phyloP scores from a whole-genome alignment of 495 filamentous ascomycete species.

The Gamarada debralockiae region DNA sequence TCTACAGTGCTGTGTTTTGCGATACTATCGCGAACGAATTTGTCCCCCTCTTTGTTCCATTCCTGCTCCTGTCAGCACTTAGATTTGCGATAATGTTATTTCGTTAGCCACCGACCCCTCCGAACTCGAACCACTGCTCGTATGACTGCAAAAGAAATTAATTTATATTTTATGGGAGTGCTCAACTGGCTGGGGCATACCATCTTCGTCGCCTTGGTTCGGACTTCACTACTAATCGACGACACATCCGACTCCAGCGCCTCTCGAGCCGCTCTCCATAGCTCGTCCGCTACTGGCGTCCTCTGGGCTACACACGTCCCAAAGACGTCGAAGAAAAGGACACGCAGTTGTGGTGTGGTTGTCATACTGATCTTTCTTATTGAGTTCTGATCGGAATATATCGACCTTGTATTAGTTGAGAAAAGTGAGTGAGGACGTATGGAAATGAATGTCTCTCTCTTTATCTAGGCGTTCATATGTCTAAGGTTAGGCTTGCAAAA shows the following conservation, averaged over 20 bases:
- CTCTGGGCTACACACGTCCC: conserved; percentile 11
- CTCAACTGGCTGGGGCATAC: conserved; percentile 6
- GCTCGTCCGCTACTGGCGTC: conserved; percentile 11
- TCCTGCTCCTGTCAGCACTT: too few relatives aligned
- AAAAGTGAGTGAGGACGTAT: conserved; percentile 8
- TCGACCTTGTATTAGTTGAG: conserved; percentile 8
- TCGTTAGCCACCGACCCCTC: conserved; percentile 8
- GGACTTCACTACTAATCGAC: conserved; percentile 10
- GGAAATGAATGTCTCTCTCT: conserved; percentile 10
- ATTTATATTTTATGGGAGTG: conserved; percentile 9
- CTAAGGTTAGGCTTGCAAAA: too few relatives aligned
- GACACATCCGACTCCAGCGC: conserved; percentile 10
- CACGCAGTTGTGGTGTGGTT: conserved; percentile 10
- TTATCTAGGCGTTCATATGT: too few relatives aligned
- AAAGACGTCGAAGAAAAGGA: conserved; percentile 13
- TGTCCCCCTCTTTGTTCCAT: too few relatives aligned
- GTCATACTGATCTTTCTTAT: conserved; percentile 11
- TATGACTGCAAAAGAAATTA: conserved; percentile 8
- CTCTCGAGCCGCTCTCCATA: conserved; percentile 10
- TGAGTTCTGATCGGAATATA: conserved; percentile 12
- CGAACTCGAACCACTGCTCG: conserved; percentile 8
- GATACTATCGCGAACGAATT: too few relatives aligned
- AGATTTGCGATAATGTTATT: too few relatives aligned
- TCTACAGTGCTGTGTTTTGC: too few relatives aligned
- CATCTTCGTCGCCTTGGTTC: conserved; percentile 9